A percentile compares a stretch with the other conserved stretches of the same genome.
phyloP scores from a whole-genome alignment of 2,329 filamentous ascomycete genomes.

The Colletotrichum sp. region DNA sequence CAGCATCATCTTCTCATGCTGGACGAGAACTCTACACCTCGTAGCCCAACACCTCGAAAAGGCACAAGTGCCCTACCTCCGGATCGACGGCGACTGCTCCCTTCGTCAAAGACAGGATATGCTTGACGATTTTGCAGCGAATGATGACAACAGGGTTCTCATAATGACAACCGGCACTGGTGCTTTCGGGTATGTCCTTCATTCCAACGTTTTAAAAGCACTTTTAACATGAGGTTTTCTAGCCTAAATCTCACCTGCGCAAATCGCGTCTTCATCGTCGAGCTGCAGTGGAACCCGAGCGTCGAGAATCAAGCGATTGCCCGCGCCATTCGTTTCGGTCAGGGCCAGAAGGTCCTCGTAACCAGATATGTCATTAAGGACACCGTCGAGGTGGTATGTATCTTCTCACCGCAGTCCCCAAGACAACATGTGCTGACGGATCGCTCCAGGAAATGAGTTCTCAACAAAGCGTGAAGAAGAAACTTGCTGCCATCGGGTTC shows the following conservation, averaged over 20 bases:
- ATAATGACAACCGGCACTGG: slow-evolving; percentile 60
- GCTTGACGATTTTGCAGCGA: slow-evolving; percentile 40
- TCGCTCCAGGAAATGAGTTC: slow-evolving; percentile 12
- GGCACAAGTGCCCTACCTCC: slow-evolving; percentile 32
- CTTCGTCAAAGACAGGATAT: slow-evolving; percentile 39
- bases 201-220: not conserved
- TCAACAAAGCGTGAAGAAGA: slow-evolving; percentile 12
- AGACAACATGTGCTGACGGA: rapidly evolving
- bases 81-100: slow-evolving; percentile 50
- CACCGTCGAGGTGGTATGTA: slow-evolving; percentile 48
- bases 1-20: slow-evolving; percentile 53
- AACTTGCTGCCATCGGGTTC: slow-evolving; percentile 3
- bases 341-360: slow-evolving; percentile 45
- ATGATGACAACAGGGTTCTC: slow-evolving; percentile 37
- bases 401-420: not conserved
- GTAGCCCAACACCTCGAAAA: slow-evolving; percentile 33
- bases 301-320: slow-evolving; percentile 58
- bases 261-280: slow-evolving; percentile 54
- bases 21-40: slow-evolving; percentile 47
- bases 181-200: slow-evolving; percentile 47
- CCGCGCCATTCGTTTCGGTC: slow-evolving; percentile 51
- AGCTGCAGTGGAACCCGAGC: slow-evolving; percentile 61
- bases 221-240: not conserved
- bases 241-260: slow-evolving; percentile 55
- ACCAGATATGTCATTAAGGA: slow-evolving; percentile 48